Evolutionary conservation across 1,284 basidiomycete genomes (phyloP), one percentile per base, ranked within the genome.

Genomic region (Stygiomarasmius scandens): DNA sequence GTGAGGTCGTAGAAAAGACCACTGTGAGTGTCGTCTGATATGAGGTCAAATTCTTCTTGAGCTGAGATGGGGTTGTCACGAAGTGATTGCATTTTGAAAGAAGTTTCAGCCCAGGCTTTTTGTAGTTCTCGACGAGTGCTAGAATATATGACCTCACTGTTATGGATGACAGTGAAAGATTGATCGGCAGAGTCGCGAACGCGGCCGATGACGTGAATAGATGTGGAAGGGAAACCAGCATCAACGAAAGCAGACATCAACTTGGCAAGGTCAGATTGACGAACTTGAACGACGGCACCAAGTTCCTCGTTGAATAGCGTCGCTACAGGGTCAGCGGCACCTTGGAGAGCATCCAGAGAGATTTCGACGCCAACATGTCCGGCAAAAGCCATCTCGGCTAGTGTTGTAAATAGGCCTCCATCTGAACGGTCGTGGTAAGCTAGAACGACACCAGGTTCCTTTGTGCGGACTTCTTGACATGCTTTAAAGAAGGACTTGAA

Each of bases 391-490:
- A 99, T 99, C 75, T 99, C 97, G n/a, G 81, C 89, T 29, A 98
- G 71, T 3, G 96, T 92, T 0, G 93, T 90, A 71, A 99, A 90
- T 34, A 99, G 77, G 47, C 96, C 97, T 56, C 97, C 97, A 67
- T 99, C 97, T 0, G 96, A 98, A 22, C 96, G 88, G 74, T 99
- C 97, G 72, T 99, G 97, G 72, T 99, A 99, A 0, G 97, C 96
- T 41, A 98, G 79, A 0, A 99, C 87, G 23, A 92, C 70, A 1
- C 77, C 84, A 4, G 85, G 82, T 49, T 85, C 74, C 3, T 76
- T 76, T 57, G 74, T 69, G 68, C 90, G 89, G 49, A 95, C 78
- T 5, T 76, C 74, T 69, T 92, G 87, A 62, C 89, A 90, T 6
- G 85, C 92, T 50, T 77, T 71, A 72, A 97, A 89, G 82, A 98